A percentile compares a stretch with the other conserved stretches of the same genome.
These are phyloP conservation scores for Arthrinium phaeospermum DNA, from an alignment of 2,329 filamentous ascomycete genomes.

Conservation along the genomic window DNA sequence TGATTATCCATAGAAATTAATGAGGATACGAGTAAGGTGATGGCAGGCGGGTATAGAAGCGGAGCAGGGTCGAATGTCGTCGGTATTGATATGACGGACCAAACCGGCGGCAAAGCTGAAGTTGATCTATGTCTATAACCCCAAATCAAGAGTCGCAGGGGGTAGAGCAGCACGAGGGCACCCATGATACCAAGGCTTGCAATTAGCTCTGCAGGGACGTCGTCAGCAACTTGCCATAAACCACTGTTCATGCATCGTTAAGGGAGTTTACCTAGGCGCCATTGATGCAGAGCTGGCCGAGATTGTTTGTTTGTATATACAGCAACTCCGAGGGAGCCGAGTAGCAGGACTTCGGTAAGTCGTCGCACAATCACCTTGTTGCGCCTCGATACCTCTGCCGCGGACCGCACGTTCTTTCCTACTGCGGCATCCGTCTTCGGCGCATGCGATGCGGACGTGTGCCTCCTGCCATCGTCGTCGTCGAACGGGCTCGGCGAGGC, in stretches of 20 bases:
- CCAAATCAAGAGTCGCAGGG: slow-evolving; percentile 62
- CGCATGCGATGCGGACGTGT: slow-evolving; percentile 25
- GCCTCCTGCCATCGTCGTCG: slow-evolving; percentile 46
- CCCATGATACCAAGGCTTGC: slow-evolving; percentile 42
- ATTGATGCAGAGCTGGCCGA: slow-evolving; percentile 50
- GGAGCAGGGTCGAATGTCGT: slow-evolving; percentile 88
- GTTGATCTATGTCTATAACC: slow-evolving; percentile 47
- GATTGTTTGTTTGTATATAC: slow-evolving; percentile 54
- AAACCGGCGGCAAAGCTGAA: slow-evolving; percentile 31
- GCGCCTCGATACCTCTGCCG: slow-evolving; percentile 46
- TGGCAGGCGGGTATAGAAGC: slow-evolving; percentile 80
- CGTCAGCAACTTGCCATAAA: background rate
- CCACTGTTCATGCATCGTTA: background rate
- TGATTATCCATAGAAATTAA: slow-evolving; percentile 70
- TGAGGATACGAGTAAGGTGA: slow-evolving; percentile 79
- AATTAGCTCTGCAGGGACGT: slow-evolving; percentile 46
- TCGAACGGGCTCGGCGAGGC: slow-evolving; percentile 51
- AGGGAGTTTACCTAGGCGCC: slow-evolving; percentile 53
- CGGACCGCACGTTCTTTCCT: slow-evolving; percentile 34
- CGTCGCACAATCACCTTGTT: slow-evolving; percentile 60
- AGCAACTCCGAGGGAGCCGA: slow-evolving; percentile 55
- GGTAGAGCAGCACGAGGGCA: slow-evolving; percentile 59
- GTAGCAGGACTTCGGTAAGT: slow-evolving; percentile 56
- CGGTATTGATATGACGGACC: slow-evolving; percentile 62
- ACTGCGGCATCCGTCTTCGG: slow-evolving; percentile 32